Evolutionary conservation across 2,329 filamentous ascomycete genomes (phyloP).

Genomic region (Stachybotrys echinatus): DNA sequence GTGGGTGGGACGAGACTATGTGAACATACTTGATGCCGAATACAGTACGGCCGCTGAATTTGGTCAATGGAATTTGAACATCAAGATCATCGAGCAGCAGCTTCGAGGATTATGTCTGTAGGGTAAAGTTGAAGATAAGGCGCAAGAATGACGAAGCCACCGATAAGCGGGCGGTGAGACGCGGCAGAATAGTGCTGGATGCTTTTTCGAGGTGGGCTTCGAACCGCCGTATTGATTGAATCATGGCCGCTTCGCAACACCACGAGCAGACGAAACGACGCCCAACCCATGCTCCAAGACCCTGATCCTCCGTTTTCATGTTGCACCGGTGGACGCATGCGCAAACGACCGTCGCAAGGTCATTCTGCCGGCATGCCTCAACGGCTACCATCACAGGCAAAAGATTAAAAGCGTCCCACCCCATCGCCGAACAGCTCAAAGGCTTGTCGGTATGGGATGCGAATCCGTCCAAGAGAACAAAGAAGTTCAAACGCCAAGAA

Average conservation of each 20-base stretch:
- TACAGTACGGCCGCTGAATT: not conserved
- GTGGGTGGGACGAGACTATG: not conserved
- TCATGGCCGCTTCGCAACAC: too few species aligned
- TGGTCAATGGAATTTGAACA: not conserved
- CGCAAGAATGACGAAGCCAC: too few species aligned
- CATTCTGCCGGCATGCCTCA: constrained; percentile 2
- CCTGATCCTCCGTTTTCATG: too few species aligned
- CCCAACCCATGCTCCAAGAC: too few species aligned
- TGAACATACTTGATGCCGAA: not conserved
- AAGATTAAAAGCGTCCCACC: constrained; percentile 6
- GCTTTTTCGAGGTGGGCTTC: not conserved
- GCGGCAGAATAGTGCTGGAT: not conserved
- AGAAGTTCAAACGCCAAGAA: constrained; percentile 9
- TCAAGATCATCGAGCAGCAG: not conserved
- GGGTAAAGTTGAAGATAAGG: too few species aligned
- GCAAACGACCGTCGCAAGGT: constrained; percentile 7
- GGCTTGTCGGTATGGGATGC: constrained; percentile 21
- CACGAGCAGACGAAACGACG: too few species aligned
- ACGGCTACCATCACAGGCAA: not conserved
- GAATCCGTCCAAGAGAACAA: too few species aligned
- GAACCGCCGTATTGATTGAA: too few species aligned
- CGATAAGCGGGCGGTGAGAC: not conserved
- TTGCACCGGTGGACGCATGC: constrained; percentile 11
- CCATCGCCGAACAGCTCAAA: constrained; percentile 15
- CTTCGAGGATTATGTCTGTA: too few species aligned